Evolutionary conservation across 139 green algal species (phyloP).

Genomic region (Picocystis salinarum): DNA sequence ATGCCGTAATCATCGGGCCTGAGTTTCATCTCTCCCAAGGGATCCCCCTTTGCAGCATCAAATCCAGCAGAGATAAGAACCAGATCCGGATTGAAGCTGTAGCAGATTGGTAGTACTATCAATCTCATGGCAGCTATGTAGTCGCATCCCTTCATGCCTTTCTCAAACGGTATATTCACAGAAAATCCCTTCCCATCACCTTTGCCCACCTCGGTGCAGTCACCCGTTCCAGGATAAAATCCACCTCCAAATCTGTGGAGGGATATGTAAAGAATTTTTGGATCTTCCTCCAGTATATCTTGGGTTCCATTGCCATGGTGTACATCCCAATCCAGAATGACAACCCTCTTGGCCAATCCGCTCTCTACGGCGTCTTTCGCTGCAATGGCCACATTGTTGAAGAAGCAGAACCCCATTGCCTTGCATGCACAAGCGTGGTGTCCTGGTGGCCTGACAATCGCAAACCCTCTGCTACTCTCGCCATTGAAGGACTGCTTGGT

Average conservation of each 20-base stretch:
- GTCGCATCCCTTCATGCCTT: constrained; percentile 23
- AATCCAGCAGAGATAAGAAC: constrained; percentile 55
- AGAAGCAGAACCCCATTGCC: constrained; percentile 53
- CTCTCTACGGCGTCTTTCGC: constrained; percentile 20
- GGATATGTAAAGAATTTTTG: constrained; percentile 51
- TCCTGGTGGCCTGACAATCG: constrained; percentile 46
- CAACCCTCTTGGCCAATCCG: constrained; percentile 21
- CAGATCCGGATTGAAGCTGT: constrained; percentile 40
- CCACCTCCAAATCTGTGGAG: constrained; percentile 32
- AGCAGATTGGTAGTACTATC: constrained; percentile 45
- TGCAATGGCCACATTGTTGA: constrained; percentile 60
- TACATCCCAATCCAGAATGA: constrained; percentile 65
- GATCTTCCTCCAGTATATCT: constrained; percentile 46
- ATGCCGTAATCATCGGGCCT: constrained; percentile 36
- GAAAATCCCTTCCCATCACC: constrained; percentile 31
- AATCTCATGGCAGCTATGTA: constrained; percentile 43
- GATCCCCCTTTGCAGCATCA: constrained; percentile 48
- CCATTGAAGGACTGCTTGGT: constrained; percentile 4
- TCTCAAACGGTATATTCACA: constrained; percentile 49
- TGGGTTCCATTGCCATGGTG: constrained; percentile 68
- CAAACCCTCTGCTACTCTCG: constrained; percentile 20
- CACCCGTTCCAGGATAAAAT: constrained; percentile 26
- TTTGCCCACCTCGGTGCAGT: constrained; percentile 22
- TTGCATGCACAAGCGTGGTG: constrained; percentile 33
- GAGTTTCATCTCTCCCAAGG: constrained; percentile 36